These are phyloP conservation scores for Lasiodiplodia gonubiensis DNA, from an alignment of 2,329 filamentous ascomycete genomes.

Conservation along the genomic window DNA sequence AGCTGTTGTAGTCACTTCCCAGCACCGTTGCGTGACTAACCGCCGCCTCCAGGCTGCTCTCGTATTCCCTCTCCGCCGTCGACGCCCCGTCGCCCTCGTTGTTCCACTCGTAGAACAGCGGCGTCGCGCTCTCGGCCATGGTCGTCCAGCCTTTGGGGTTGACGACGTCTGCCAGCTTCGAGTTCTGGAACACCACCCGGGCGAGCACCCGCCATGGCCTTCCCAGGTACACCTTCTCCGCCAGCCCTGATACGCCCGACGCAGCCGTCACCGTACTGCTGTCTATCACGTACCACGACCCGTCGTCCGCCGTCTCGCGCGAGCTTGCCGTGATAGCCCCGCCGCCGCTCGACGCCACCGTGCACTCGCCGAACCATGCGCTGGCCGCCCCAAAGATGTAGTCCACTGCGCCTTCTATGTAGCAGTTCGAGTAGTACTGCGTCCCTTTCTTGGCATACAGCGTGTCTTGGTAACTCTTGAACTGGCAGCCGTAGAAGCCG, in stretches of 20 bases:
- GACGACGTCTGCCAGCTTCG: constrained; percentile 60
- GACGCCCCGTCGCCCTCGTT: constrained; percentile 64
- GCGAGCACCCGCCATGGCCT: constrained; percentile 60
- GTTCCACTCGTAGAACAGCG: constrained; percentile 62
- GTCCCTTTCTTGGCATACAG: constrained; percentile 52
- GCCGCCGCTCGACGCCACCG: constrained; percentile 35
- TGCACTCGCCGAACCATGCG: constrained; percentile 58
- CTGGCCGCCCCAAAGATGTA: constrained; percentile 63
- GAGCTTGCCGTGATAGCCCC: constrained; percentile 44
- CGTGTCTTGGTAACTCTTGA: constrained; percentile 65
- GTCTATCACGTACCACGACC: constrained; percentile 63
- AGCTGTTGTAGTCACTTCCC: constrained; percentile 51
- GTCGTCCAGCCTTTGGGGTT: constrained; percentile 64
- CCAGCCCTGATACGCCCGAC: constrained; percentile 34
- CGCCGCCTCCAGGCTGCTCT: constrained; percentile 47
- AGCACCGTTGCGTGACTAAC: constrained; percentile 54
- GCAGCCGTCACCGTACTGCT: constrained; percentile 56
- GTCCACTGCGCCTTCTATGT: constrained; percentile 63
- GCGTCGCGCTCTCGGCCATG: constrained; percentile 47
- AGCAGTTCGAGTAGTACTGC: constrained; percentile 62
- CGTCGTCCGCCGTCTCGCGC: constrained; percentile 39
- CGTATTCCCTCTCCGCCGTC: constrained; percentile 56
- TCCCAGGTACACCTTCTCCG: constrained; percentile 54
- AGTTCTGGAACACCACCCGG: constrained; percentile 59
- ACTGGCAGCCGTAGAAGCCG: constrained; percentile 63